Evolutionary conservation across 1,284 basidiomycete species (phyloP).

Genomic region (Erythrobasidium hasegawianum): DNA sequence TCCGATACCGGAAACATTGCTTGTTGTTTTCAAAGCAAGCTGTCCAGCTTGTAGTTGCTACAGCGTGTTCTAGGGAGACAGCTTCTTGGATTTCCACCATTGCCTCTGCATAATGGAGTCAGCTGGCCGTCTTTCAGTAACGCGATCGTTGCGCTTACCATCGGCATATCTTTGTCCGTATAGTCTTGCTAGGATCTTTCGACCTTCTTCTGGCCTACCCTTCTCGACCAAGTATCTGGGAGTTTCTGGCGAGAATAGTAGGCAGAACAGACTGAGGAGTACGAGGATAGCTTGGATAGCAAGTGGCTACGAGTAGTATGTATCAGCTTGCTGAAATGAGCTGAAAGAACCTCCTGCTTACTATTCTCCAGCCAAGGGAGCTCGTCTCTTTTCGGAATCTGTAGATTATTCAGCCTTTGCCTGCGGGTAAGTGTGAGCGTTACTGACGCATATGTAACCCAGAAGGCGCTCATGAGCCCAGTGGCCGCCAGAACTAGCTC

Average conservation of each 20-base stretch:
- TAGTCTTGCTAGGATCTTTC: conserved; percentile 35
- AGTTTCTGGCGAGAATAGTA: conserved; percentile 41
- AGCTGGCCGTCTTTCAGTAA: no score
- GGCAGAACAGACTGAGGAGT: conserved; percentile 38
- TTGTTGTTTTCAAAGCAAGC: conserved; percentile 40
- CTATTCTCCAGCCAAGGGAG: conserved; percentile 34
- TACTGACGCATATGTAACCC: conserved; percentile 30
- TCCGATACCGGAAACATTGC: conserved; percentile 44
- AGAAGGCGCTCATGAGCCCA: conserved; percentile 38
- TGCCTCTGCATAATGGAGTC: conserved; percentile 12
- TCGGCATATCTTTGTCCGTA: conserved; percentile 38
- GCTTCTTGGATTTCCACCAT: conserved; percentile 41
- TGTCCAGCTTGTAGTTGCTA: conserved; percentile 34
- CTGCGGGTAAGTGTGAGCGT: no score
- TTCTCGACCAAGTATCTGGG: conserved; percentile 40
- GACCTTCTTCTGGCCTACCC: conserved; percentile 37
- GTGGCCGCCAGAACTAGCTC: conserved; percentile 41
- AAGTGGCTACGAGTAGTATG: conserved; percentile 34
- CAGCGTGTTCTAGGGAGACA: conserved; percentile 40
- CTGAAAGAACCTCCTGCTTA: neutral
- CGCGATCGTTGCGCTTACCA: no score
- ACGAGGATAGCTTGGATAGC: conserved; percentile 38
- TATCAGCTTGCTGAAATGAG: neutral
- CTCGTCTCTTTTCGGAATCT: conserved; percentile 15
- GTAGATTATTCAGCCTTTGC: no score